phyloP scores from a whole-genome alignment of 2,329 filamentous ascomycete genomes.

The Lachnellula willkommii region DNA sequence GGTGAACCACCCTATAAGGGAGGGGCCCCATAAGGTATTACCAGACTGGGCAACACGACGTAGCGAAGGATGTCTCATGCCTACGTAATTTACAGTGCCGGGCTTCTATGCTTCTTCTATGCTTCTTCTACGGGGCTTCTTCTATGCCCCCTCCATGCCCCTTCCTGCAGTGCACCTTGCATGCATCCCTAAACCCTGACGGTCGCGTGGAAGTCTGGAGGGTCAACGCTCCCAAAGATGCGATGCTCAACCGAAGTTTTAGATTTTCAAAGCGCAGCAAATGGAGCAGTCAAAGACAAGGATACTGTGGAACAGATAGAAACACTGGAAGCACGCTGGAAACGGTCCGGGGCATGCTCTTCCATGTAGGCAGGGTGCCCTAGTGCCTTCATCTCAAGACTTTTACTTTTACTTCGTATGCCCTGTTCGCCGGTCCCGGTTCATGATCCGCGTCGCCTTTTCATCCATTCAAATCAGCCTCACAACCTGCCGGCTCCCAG shows the following conservation, averaged over 20 bases:
- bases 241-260: not conserved
- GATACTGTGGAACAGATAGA: slow-evolving; percentile 7
- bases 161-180: slow-evolving; percentile 2
- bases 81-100: not conserved
- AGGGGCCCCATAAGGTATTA: not conserved
- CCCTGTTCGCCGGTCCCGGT: not conserved
- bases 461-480: not conserved
- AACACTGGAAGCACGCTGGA: slow-evolving; percentile 8
- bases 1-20: not conserved
- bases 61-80: not conserved
- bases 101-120: not conserved
- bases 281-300: slow-evolving; percentile 2
- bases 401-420: not conserved
- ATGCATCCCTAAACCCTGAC: not conserved
- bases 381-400: slow-evolving; percentile 1
- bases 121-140: not conserved
- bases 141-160: not conserved
- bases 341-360: slow-evolving; percentile 3
- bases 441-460: not conserved
- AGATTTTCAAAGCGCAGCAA: not conserved
- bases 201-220: slow-evolving; percentile 11
- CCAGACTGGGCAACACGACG: not conserved
- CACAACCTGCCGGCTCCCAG: slow-evolving; percentile 3
- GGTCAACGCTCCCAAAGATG: not conserved
- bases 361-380: not conserved